These are phyloP conservation scores for Globisporangium carolinianum DNA, from an alignment of 352 stramenopile species.

Conservation along the genomic window DNA sequence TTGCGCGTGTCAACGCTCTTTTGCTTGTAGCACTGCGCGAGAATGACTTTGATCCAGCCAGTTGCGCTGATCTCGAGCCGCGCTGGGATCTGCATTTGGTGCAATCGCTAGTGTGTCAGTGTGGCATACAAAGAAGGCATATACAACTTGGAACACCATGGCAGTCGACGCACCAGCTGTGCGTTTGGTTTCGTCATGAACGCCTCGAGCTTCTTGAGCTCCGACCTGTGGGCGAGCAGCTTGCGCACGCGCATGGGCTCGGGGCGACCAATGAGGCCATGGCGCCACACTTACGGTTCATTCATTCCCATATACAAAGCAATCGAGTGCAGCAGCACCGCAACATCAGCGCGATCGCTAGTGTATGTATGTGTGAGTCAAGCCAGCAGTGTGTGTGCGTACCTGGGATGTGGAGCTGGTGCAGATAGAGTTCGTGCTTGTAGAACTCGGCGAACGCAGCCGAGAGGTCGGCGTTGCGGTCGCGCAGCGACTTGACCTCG, in stretches of 20 bases:
- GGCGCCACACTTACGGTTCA: slow-evolving; percentile 46
- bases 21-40: slow-evolving; percentile 61
- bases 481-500: slow-evolving; percentile 72
- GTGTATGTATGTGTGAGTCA: too few relatives aligned
- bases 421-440: slow-evolving; percentile 61
- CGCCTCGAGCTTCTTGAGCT: slow-evolving; percentile 71
- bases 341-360: not conserved
- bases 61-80: slow-evolving; percentile 68
- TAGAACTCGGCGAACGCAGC: slow-evolving; percentile 74
- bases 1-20: slow-evolving; percentile 67
- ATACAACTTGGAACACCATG: too few relatives aligned
- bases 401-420: slow-evolving; percentile 77
- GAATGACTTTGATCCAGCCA: slow-evolving; percentile 82
- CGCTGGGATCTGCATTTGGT: slow-evolving; percentile 43
- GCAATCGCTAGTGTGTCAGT: too few relatives aligned
- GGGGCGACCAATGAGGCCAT: slow-evolving; percentile 65
- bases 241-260: slow-evolving; percentile 68
- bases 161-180: slow-evolving; percentile 38
- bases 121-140: too few relatives aligned
- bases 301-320: not conserved
- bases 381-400: not conserved
- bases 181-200: slow-evolving; percentile 59
- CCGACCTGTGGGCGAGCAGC: slow-evolving; percentile 59
- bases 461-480: slow-evolving; percentile 61
- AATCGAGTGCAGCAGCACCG: not conserved